Evolutionary conservation across 257 asterid species (phyloP).

Genomic region (Misopates orontium): DNA sequence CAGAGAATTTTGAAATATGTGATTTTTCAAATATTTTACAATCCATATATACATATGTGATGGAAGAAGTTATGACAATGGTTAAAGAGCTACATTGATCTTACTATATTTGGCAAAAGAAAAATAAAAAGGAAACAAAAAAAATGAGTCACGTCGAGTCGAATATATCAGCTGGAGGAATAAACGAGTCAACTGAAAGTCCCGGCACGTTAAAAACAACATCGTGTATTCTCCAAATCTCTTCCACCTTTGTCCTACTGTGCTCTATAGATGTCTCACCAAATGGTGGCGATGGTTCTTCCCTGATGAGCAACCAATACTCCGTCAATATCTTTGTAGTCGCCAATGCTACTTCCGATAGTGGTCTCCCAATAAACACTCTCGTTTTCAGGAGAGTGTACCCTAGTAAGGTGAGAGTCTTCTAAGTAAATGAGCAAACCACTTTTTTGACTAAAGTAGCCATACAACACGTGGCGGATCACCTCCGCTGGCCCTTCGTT

Average conservation of each 20-base stretch:
- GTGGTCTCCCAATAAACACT: conserved; percentile 88
- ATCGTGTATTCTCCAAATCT: conserved; percentile 62
- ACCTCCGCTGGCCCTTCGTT: conserved; percentile 85
- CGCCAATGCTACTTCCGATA: conserved; percentile 69
- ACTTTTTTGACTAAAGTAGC: conserved; percentile 84
- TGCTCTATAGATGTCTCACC: conserved; percentile 67
- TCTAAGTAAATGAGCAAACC: conserved; percentile 81
- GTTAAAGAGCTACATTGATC: too few relatives aligned
- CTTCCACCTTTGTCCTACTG: conserved; percentile 71
- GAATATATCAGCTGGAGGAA: conserved; percentile 69
- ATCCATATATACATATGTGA: too few relatives aligned
- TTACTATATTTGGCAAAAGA: too few relatives aligned
- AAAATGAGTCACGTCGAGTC: conserved; percentile 24
- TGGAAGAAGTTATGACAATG: too few relatives aligned
- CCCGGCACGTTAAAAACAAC: conserved; percentile 74
- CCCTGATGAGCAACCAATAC: conserved; percentile 66
- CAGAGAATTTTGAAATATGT: too few relatives aligned
- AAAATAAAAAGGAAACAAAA: too few relatives aligned
- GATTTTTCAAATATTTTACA: too few relatives aligned
- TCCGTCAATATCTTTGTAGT: conserved; percentile 71
- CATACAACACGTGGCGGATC: conserved; percentile 75
- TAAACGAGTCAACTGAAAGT: conserved; percentile 58
- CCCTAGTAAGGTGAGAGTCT: conserved; percentile 79
- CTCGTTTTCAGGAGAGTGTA: conserved; percentile 47
- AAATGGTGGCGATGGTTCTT: conserved; percentile 73